Evolutionary conservation across 306 rosid species (phyloP).

Genomic region (Comarum palustre): DNA sequence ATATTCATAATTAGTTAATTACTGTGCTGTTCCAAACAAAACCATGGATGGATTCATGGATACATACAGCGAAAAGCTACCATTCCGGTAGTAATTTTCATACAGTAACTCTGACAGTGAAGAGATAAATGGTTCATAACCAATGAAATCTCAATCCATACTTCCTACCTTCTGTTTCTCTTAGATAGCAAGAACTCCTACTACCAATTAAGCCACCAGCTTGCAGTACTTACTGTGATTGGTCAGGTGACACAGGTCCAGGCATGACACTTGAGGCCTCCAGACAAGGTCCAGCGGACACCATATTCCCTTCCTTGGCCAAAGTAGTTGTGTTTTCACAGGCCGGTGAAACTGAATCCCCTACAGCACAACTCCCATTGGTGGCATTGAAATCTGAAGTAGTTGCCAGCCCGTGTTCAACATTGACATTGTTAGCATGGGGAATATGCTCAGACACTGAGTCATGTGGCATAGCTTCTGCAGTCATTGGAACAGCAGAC

Average conservation of each 20-base stretch:
- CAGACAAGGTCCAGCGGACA: background rate
- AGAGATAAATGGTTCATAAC: background rate
- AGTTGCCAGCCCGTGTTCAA: constrained; percentile 31
- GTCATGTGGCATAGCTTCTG: background rate
- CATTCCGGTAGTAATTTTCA: background rate
- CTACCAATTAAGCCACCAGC: background rate
- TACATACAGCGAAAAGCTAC: background rate
- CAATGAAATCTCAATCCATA: background rate
- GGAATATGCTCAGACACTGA: constrained; percentile 14
- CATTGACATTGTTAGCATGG: constrained; percentile 11
- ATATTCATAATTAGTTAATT: background rate
- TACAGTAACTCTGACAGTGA: background rate
- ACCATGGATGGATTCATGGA: background rate
- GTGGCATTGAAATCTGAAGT: constrained; percentile 28
- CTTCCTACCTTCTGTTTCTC: background rate
- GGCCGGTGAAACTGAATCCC: constrained; percentile 16
- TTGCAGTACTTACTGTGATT: background rate
- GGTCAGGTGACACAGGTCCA: background rate
- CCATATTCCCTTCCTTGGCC: constrained; percentile 28
- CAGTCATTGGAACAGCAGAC: background rate
- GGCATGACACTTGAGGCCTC: constrained; percentile 9
- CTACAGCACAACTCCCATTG: constrained; percentile 20
- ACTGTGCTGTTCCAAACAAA: background rate
- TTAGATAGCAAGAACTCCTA: background rate
- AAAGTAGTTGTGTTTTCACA: constrained; percentile 17